Conservation (phyloP, 306 rosid genomes). For the Begonia loranthoides region DNA sequence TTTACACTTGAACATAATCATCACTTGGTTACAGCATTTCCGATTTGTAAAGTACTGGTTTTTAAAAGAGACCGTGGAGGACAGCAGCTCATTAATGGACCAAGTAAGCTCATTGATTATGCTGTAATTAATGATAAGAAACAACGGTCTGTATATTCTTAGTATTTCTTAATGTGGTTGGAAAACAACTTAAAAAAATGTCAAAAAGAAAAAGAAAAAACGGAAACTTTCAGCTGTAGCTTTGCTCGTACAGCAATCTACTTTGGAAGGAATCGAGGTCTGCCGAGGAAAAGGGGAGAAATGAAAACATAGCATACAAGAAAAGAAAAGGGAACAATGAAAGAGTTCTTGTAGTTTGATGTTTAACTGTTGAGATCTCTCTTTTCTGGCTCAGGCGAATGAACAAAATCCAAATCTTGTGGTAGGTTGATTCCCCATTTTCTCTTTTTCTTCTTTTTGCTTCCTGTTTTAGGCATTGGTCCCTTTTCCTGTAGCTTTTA, state of each 20-base stretch:
- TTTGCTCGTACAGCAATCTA: neutral
- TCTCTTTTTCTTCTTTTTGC: conserved; percentile 5
- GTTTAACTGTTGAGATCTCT: conserved; percentile 41
- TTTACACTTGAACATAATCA: too few relatives aligned
- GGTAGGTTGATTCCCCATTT: conserved; percentile 7
- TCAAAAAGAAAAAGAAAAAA: neutral
- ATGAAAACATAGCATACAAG: conserved; percentile 7
- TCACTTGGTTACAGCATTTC: too few relatives aligned
- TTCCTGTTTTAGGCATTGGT: conserved; percentile 9
- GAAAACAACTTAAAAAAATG: neutral
- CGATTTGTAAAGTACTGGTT: too few relatives aligned
- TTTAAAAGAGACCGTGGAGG: too few relatives aligned
- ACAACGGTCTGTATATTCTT: too few relatives aligned
- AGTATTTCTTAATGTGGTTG: too few relatives aligned
- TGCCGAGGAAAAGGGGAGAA: conserved; percentile 10
- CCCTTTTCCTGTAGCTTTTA: conserved; percentile 20
- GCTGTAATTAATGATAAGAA: too few relatives aligned
- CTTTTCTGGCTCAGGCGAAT: conserved; percentile 17
- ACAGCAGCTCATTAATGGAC: too few relatives aligned
- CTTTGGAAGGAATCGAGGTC: conserved; percentile 8
- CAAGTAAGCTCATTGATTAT: too few relatives aligned
- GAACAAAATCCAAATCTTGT: conserved; percentile 1
- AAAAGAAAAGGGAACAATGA: conserved; percentile 2
- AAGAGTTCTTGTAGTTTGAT: too few relatives aligned
- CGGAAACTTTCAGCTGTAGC: neutral